Base-by-base conservation (phyloP, 257 asterid species). In the Nicotiana otophora region DNA sequence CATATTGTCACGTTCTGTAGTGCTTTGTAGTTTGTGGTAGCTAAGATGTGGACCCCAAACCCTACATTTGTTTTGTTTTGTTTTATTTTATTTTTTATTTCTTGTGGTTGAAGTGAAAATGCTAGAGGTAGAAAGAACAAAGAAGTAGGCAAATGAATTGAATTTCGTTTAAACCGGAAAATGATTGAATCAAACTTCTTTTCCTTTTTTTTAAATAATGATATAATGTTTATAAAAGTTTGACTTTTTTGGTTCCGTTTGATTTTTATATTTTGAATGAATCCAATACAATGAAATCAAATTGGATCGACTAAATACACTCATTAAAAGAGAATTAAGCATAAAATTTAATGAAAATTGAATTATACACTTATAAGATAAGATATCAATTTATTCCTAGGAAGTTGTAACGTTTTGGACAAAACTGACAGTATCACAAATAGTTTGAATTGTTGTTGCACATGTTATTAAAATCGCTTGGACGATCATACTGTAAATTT, bases 1-100 rank as follows among this genome's bases (percentile, higher is more conserved):
- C 85, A 75, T 83, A 90, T 88, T 88, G 93, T 86, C 92, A 89
- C 89, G 84, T 89, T 90, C 89, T 74, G 8, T 74, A 74, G 80
- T 74, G 80, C 80, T 74, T 15, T 74, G 70, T 83, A 72, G 81
- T 36, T 74, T 74, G 70, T 83, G 83, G 83, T 36, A 15, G 20
- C 30, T 77, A 57, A 20, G 85, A 54, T 82, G 87, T 15, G 87
- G 89, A 84, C 20, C 89, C 91, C 86, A 83, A 82, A 9, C 2
- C 16, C n/a, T 4, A 74, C 63, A 74, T 6, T 48, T 23, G 8
- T 26, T 70, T 9, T 17, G 0, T 19, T 34, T 17, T 17, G 3
- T 23, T 62, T 62, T 23, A 20, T 60, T n/a, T n/a, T 57, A 7
- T n/a, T 20, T 61, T n/a, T 62, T 60, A n/a, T 62, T 23, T 36